Conservation (phyloP, 306 rosid genomes). For the Medicago ruthenica region DNA sequence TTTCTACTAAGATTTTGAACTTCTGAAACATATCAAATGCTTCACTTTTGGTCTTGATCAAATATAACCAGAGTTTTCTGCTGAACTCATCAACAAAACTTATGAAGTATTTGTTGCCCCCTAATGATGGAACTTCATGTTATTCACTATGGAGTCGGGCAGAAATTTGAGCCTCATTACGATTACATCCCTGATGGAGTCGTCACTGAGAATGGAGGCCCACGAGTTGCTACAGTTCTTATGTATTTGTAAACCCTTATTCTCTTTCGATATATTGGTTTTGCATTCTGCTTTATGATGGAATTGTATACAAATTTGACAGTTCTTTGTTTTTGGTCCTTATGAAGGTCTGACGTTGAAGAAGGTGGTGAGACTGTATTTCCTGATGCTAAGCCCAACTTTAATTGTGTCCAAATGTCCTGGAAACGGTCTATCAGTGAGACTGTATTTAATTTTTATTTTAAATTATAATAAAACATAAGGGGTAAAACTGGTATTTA, state of each 20-base stretch:
- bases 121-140: slow-evolving; percentile 89
- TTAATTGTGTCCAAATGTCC: slow-evolving; percentile 84
- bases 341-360: slow-evolving; percentile 88
- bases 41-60: too few species aligned
- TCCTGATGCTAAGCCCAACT: slow-evolving; percentile 69
- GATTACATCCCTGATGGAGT: slow-evolving; percentile 81
- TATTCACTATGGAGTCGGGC: slow-evolving; percentile 90
- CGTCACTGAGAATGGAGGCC: slow-evolving; percentile 86
- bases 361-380: slow-evolving; percentile 94
- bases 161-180: slow-evolving; percentile 80
- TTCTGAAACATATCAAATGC: too few species aligned
- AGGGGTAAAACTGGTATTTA: too few species aligned
- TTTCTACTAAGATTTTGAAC: too few species aligned
- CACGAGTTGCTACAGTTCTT: slow-evolving; percentile 83
- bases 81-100: too few species aligned
- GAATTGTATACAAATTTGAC: not conserved
- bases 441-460: too few species aligned
- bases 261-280: slow-evolving; percentile 30
- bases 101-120: too few species aligned
- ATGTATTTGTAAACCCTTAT: slow-evolving; percentile 77
- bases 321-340: slow-evolving; percentile 20
- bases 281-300: slow-evolving; percentile 30
- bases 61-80: too few species aligned
- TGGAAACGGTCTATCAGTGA: slow-evolving; percentile 74
- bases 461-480: too few species aligned